Conservation (phyloP, 2,329 filamentous ascomycete species). For the Blastomyces parvus region DNA sequence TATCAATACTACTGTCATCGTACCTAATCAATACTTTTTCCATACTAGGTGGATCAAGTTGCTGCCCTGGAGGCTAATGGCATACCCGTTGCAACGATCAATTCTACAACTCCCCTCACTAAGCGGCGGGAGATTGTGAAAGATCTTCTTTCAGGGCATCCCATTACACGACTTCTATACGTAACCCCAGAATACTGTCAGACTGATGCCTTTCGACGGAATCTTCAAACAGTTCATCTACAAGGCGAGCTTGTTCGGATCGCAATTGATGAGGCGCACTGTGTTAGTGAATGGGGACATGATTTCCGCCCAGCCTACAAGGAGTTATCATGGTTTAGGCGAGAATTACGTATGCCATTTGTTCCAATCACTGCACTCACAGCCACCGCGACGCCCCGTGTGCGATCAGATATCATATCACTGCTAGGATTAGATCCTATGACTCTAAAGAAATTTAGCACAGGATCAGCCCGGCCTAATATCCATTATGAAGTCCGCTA, state of each 20-base stretch:
- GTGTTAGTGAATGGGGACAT: constrained; percentile 96
- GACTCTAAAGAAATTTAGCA: constrained; percentile 64
- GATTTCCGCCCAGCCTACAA: constrained; percentile 94
- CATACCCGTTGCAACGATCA: constrained; percentile 75
- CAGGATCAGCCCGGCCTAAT: constrained; percentile 74
- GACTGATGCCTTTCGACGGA: constrained; percentile 63
- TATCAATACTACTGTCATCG: constrained; percentile 62
- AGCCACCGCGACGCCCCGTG: constrained; percentile 73
- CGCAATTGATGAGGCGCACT: constrained; percentile 90
- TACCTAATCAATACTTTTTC: constrained; percentile 39
- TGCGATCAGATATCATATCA: constrained; percentile 71
- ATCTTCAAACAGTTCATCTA: constrained; percentile 61
- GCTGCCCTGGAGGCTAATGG: constrained; percentile 63
- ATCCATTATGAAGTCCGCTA: constrained; percentile 83
- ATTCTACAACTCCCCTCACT: constrained; percentile 61
- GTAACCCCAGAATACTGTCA: constrained; percentile 88
- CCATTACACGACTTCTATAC: constrained; percentile 72
- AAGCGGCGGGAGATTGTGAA: constrained; percentile 62
- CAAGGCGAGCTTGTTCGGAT: constrained; percentile 81
- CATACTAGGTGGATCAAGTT: constrained; percentile 74
- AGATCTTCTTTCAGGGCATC: constrained; percentile 82
- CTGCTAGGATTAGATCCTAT: constrained; percentile 59
- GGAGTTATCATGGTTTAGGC: constrained; percentile 69
- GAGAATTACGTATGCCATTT: constrained; percentile 58
- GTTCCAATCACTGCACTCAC: constrained; percentile 90